Conservation (phyloP, 1,284 basidiomycete genomes). For the Naganishia liquefaciens region DNA sequence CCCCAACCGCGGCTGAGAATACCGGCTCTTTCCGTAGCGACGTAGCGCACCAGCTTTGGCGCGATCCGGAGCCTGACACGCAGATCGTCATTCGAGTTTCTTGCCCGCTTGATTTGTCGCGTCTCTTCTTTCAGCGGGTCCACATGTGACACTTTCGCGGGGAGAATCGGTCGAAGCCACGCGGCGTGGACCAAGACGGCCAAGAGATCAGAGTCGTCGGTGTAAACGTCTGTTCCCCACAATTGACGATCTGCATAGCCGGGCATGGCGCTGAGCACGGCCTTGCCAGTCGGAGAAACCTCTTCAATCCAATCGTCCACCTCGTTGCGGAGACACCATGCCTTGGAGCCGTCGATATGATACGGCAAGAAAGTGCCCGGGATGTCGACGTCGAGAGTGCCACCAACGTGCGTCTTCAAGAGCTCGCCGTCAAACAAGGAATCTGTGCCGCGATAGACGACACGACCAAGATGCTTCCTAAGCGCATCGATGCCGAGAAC, state of each 20-base stretch:
- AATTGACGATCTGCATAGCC: slow-evolving; percentile 48
- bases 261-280: slow-evolving; percentile 19
- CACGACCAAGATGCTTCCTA: slow-evolving; percentile 27
- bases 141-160: slow-evolving; percentile 21
- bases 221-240: slow-evolving; percentile 63
- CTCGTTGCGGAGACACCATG: slow-evolving; percentile 49
- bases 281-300: slow-evolving; percentile 23
- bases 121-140: background rate
- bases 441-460: slow-evolving; percentile 27
- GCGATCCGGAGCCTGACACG: slow-evolving; percentile 57
- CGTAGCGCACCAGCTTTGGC: slow-evolving; percentile 58
- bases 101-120: slow-evolving; percentile 11
- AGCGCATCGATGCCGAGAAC: slow-evolving; percentile 31
- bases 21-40: slow-evolving; percentile 57
- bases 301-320: slow-evolving; percentile 47
- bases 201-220: slow-evolving; percentile 62
- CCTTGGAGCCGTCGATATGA: slow-evolving; percentile 17
- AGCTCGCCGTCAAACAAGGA: slow-evolving; percentile 30
- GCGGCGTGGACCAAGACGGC: slow-evolving; percentile 60
- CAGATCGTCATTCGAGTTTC: slow-evolving; percentile 46
- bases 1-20: slow-evolving; percentile 59
- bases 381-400: slow-evolving; percentile 30
- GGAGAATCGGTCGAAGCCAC: slow-evolving; percentile 54
- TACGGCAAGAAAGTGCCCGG: slow-evolving; percentile 27
- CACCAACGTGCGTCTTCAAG: slow-evolving; percentile 27